Evolutionary conservation across 768 basidiomycete genomes (phyloP), one percentile per base, ranked within the genome.

Genomic region (Lactarius indigo): DNA sequence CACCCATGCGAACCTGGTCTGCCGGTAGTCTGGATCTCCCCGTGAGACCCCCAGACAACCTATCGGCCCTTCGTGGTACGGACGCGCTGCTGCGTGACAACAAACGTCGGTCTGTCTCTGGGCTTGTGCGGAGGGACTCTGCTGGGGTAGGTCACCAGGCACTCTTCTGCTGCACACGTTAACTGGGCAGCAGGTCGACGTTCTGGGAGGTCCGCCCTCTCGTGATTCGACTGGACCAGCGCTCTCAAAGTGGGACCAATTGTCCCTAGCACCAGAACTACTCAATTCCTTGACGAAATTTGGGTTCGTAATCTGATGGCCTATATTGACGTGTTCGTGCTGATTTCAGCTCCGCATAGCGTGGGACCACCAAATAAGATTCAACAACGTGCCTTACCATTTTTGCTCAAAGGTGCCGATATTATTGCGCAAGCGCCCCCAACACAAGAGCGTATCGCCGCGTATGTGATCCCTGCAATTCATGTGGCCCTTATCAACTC

Each of bases 341-440:
- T 67, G 31, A 57, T 50, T 50, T 50, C 47, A 57, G 61, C 62
- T 62, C 64, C 37, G 67, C 64, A 30, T 73, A 96, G 95, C 50
- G 89, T 98, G 68, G 96, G 96, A 1, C 97, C 97, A 2, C 97
- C 97, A 7, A 98, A 98, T 78, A 99, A 99, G 81, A 97, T 99
- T 70, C 97, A 98, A 78, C 94, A 96, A 74, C 86, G 96, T 57
- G 96, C 97, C 55, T 81, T 99, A 59, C 97, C 97, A 8, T 98
- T 98, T 79, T 86, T 99, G 66, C 83, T 98, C 39, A 86, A 90
- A 60, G 96, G 94, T 9, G 87, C 94, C 42, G 97, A 99, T 73
- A 98, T 98, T 74, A 98, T 99, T 73, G 96, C 96, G 10, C 97
- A 99, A 78, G 97, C 96, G 12, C 97, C 97, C 57, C 96, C 97